A percentile compares a stretch with the other conserved stretches of the same genome.
Evolutionary conservation across 139 green algal genomes (phyloP).

Genomic region (Marvania coccoides): DNA sequence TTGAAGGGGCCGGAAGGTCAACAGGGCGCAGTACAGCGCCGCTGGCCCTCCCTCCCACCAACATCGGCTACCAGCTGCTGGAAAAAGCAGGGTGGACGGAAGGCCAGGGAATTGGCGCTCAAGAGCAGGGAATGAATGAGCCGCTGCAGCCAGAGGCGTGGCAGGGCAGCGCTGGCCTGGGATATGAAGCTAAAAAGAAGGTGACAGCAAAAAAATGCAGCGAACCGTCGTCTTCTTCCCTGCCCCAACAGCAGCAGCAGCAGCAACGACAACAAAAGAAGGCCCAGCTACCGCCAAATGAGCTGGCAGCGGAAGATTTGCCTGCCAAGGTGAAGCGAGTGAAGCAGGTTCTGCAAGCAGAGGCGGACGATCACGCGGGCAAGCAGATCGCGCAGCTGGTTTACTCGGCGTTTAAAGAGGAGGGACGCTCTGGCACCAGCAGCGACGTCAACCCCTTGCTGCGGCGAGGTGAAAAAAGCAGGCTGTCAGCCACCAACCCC

Average conservation of each 20-base stretch:
- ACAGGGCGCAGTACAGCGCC: not conserved
- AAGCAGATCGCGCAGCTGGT: slow-evolving; percentile 25
- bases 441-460: slow-evolving; percentile 35
- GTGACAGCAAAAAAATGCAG: not conserved
- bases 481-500: slow-evolving; percentile 31
- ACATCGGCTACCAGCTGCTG: slow-evolving; percentile 33
- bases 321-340: slow-evolving; percentile 19
- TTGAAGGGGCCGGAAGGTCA: not conserved
- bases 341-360: slow-evolving; percentile 31
- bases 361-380: slow-evolving; percentile 27
- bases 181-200: slow-evolving; percentile 12
- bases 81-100: slow-evolving; percentile 46
- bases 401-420: slow-evolving; percentile 31
- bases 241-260: not conserved
- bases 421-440: not conserved
- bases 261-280: not conserved
- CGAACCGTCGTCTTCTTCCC: not conserved
- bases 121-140: slow-evolving; percentile 33
- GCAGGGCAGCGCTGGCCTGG: slow-evolving; percentile 18
- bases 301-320: slow-evolving; percentile 6
- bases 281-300: slow-evolving; percentile 7
- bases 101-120: slow-evolving; percentile 32
- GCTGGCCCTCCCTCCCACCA: slow-evolving; percentile 5
- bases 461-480: slow-evolving; percentile 22
- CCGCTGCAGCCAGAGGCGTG: slow-evolving; percentile 11